phyloP scores from a whole-genome alignment of 805 yeast genomes.

The Candida quercuum region DNA sequence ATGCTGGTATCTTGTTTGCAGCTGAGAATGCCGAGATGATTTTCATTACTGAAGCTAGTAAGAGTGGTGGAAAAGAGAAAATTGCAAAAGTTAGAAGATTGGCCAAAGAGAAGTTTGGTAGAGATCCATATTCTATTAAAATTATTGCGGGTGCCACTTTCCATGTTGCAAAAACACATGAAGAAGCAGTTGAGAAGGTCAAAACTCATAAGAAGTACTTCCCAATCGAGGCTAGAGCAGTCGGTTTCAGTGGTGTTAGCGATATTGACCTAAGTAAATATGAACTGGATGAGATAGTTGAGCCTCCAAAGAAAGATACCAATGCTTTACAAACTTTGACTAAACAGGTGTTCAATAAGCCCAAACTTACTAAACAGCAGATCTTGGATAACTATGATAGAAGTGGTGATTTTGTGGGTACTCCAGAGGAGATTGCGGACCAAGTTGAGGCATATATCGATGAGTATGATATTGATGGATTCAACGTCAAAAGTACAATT shows the following conservation, averaged over 20 bases:
- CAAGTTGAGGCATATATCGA: constrained; percentile 35
- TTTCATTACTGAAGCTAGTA: background rate
- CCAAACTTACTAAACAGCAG: constrained; percentile 1
- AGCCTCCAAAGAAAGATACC: too few relatives aligned
- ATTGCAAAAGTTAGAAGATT: background rate
- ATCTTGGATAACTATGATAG: too few relatives aligned
- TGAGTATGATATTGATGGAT: constrained; percentile 37
- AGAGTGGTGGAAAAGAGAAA: background rate
- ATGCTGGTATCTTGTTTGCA: constrained; percentile 11
- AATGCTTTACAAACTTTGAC: background rate
- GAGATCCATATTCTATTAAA: constrained; percentile 30
- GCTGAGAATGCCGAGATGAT: constrained; percentile 10
- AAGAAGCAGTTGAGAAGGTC: constrained; percentile 29
- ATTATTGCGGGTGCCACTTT: constrained; percentile 30
- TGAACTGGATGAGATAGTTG: constrained; percentile 1
- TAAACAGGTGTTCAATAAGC: too few relatives aligned
- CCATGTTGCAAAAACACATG: constrained; percentile 32
- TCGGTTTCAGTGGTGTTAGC: constrained; percentile 36
- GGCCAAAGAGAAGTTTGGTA: constrained; percentile 3
- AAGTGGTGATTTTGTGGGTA: constrained; percentile 27
- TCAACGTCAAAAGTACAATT: constrained; percentile 29
- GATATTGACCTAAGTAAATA: constrained; percentile 32
- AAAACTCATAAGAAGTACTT: constrained; percentile 23
- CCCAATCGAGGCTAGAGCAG: constrained; percentile 31
- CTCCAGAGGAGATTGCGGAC: constrained; percentile 24